phyloP scores from a whole-genome alignment of 441 rosid species.

The Biscutella laevigata region DNA sequence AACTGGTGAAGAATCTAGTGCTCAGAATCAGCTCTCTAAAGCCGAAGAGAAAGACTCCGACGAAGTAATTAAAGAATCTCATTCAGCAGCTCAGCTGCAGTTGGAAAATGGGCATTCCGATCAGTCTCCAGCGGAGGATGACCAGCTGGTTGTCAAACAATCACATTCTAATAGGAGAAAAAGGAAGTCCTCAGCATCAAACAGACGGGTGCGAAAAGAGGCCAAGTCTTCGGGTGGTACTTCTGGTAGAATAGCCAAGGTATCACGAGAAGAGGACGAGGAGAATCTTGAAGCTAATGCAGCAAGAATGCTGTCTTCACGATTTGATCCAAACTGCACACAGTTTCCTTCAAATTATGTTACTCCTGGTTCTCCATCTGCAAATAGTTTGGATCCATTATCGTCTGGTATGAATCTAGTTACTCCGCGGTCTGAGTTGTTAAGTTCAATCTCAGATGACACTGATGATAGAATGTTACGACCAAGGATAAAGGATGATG shows the following conservation, averaged over 20 bases:
- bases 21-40: conserved; percentile 31
- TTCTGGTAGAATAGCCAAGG: conserved; percentile 30
- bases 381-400: conserved; percentile 31
- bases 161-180: conserved; percentile 45
- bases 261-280: conserved; percentile 56
- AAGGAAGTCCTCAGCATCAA: conserved; percentile 35
- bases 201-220: conserved; percentile 28
- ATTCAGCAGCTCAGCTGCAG: conserved; percentile 30
- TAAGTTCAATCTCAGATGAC: conserved; percentile 48
- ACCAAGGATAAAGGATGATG: conserved; percentile 55
- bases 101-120: conserved; percentile 34
- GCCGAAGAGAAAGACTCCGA: conserved; percentile 29
- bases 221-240: conserved; percentile 33
- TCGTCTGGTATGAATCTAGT: conserved; percentile 33
- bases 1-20: conserved; percentile 28
- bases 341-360: conserved; percentile 55
- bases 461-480: conserved; percentile 61
- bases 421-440: conserved; percentile 28
- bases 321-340: conserved; percentile 80
- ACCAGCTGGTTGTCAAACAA: conserved; percentile 30
- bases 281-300: conserved; percentile 97
- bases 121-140: conserved; percentile 28
- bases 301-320: conserved; percentile 89
- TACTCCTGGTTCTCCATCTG: conserved; percentile 35
- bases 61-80: conserved; percentile 23